Percentiles rank a stretch among this genome's conserved stretches.
phyloP scores from a whole-genome alignment of 805 yeast species.

The Wickerhamiella spandovensis region DNA sequence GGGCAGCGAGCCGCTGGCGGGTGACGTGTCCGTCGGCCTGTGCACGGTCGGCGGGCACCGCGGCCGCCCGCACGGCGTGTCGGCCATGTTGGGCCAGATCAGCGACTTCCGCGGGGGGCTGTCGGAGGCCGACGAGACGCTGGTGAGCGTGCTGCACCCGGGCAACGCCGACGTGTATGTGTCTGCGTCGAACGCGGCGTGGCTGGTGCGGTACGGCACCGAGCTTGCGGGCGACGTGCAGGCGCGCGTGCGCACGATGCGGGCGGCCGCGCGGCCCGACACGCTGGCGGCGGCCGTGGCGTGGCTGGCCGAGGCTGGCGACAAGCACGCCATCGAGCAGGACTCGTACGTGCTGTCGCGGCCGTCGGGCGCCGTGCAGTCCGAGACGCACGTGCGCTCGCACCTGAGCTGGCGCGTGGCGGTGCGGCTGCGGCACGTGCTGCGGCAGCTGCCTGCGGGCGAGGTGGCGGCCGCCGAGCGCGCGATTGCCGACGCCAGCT shows the following conservation, averaged over 20 bases:
- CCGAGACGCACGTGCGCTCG: conserved; percentile 61
- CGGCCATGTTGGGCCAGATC: not conserved
- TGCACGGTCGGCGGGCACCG: not conserved
- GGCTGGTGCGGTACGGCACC: not conserved
- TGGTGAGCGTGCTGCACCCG: not conserved
- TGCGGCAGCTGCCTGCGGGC: conserved; percentile 39
- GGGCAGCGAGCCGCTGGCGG: not conserved
- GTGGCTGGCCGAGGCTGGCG: conserved; percentile 30
- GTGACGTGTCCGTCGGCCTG: not conserved
- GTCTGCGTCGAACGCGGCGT: not conserved
- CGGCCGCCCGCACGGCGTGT: not conserved
- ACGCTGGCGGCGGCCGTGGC: not conserved
- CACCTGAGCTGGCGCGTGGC: conserved; percentile 81
- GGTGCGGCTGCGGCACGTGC: conserved; percentile 63
- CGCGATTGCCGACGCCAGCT: conserved; percentile 23
- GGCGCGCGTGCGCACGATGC: not conserved
- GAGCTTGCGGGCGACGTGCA: not conserved
- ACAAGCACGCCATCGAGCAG: conserved; percentile 42
- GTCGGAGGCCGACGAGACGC: not conserved
- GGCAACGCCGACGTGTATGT: not conserved
- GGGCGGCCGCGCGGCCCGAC: not conserved
- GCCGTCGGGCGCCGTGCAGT: conserved; percentile 69
- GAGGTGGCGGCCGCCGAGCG: conserved; percentile 33
- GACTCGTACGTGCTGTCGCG: conserved; percentile 86
- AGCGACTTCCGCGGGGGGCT: not conserved